Conservation (phyloP, 208 protist genomes). For the Leishmania guyanensis region DNA sequence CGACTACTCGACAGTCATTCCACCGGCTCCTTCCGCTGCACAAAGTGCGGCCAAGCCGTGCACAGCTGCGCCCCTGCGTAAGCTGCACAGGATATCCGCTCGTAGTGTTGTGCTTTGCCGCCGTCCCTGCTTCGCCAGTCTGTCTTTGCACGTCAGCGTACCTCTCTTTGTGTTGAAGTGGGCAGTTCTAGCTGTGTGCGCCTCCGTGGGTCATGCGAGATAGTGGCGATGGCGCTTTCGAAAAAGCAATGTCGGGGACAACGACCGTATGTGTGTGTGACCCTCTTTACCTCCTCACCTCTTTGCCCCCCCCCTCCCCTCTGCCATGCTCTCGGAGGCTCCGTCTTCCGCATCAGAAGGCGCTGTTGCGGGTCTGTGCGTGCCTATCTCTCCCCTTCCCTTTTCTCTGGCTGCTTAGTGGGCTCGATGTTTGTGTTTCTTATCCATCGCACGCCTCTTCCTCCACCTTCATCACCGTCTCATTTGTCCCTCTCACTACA, state of each 20-base stretch:
- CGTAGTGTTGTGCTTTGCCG: not conserved
- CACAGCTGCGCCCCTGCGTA: constrained; percentile 54
- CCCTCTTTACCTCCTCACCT: too few species aligned
- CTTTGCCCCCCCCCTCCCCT: too few species aligned
- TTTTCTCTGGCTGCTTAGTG: not conserved
- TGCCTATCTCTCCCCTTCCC: not conserved
- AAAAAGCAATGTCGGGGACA: not conserved
- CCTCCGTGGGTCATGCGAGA: not conserved
- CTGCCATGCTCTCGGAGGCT: too few species aligned
- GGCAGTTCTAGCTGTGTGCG: not conserved
- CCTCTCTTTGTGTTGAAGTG: not conserved
- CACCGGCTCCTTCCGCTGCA: constrained; percentile 78
- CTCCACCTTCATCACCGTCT: not conserved
- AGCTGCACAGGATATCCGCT: not conserved
- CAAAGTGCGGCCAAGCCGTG: constrained; percentile 67
- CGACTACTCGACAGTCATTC: constrained; percentile 61
- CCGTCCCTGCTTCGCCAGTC: not conserved
- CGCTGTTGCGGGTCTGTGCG: not conserved
- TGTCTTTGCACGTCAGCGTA: not conserved
- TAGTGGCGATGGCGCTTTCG: not conserved
- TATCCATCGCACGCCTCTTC: not conserved
- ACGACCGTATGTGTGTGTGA: not conserved
- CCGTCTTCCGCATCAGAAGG: too few species aligned
- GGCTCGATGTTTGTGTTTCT: too few species aligned
- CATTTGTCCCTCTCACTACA: not conserved